Percentiles rank a stretch among this genome's conserved stretches.
Conservation (phyloP, 371 early-diverging fungal species). For the Globomyces sp. region DNA sequence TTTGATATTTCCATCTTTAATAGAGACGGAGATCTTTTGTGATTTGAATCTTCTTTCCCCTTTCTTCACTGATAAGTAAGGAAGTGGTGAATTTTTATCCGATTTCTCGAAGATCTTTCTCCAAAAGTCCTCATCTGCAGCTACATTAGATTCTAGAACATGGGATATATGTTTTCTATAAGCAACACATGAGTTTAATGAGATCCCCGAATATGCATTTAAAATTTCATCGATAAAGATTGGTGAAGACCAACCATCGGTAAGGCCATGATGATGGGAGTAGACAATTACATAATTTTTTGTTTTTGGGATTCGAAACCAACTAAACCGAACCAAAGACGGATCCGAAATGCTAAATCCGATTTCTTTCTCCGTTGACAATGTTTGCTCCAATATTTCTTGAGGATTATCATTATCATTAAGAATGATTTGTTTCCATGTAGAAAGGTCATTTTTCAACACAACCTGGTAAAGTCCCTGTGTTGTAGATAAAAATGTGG, state of each 20-base stretch:
- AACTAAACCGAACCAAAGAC: background rate
- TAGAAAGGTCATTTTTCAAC: background rate
- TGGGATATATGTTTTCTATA: constrained; percentile 24
- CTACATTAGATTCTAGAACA: constrained; percentile 22
- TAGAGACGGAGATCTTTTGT: background rate
- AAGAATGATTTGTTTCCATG: background rate
- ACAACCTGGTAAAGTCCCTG: constrained; percentile 14
- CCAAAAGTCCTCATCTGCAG: constrained; percentile 15
- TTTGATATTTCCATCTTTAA: background rate
- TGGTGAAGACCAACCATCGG: no score
- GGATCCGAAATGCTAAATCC: background rate
- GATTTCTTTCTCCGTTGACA: background rate
- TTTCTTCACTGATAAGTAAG: background rate
- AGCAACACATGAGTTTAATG: no score
- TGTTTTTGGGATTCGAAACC: background rate
- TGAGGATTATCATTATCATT: background rate
- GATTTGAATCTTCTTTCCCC: background rate
- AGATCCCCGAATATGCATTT: no score
- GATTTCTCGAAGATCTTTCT: background rate
- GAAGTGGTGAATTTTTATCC: background rate
- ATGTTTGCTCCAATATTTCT: background rate
- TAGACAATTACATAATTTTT: constrained; percentile 25
- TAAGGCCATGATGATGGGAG: no score
- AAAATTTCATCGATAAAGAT: no score
- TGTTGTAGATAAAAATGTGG: constrained; percentile 9